A percentile compares a stretch with the other conserved stretches of the same genome.
These are phyloP conservation scores for Metarhizium humberi DNA, from an alignment of 2,329 filamentous ascomycete genomes.

Conservation along the genomic window DNA sequence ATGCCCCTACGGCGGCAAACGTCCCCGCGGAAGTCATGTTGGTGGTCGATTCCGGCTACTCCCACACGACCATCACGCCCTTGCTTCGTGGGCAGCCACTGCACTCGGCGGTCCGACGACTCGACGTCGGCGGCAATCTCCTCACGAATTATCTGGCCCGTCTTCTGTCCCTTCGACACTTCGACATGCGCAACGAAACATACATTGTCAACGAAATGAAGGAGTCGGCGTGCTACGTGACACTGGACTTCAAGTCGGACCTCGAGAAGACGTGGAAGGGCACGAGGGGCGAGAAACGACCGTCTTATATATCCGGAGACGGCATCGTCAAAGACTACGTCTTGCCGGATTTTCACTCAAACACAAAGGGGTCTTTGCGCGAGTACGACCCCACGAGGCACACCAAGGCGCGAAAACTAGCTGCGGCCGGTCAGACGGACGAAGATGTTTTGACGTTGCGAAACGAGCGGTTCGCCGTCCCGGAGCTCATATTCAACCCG, in stretches of 20 bases:
- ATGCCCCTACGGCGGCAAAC: slow-evolving; percentile 28
- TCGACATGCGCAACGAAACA: slow-evolving; percentile 90
- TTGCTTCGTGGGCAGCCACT: slow-evolving; percentile 72
- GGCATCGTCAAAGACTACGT: slow-evolving; percentile 84
- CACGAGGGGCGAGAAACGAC: slow-evolving; percentile 48
- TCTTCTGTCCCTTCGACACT: slow-evolving; percentile 80
- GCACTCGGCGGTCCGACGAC: slow-evolving; percentile 70
- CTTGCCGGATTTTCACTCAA: slow-evolving; percentile 65
- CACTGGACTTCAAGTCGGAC: slow-evolving; percentile 64
- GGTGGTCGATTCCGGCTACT: slow-evolving; percentile 85
- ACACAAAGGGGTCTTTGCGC: slow-evolving; percentile 57
- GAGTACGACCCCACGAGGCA: slow-evolving; percentile 65
- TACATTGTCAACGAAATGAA: slow-evolving; percentile 96
- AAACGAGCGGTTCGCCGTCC: slow-evolving; percentile 86
- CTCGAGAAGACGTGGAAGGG: slow-evolving; percentile 82
- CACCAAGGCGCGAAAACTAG: slow-evolving; percentile 38
- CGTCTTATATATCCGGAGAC: slow-evolving; percentile 37
- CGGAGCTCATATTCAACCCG: slow-evolving; percentile 83
- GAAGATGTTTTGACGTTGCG: slow-evolving; percentile 82
- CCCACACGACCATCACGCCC: slow-evolving; percentile 83
- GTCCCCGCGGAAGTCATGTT: slow-evolving; percentile 72
- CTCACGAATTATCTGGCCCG: slow-evolving; percentile 90
- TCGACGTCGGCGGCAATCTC: slow-evolving; percentile 88
- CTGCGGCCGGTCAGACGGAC: slow-evolving; percentile 29
- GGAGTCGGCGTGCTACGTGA: slow-evolving; percentile 78